Evolutionary conservation across 768 basidiomycete species (phyloP), one percentile per base, ranked within the genome.

Genomic region (Lactarius evosmus): DNA sequence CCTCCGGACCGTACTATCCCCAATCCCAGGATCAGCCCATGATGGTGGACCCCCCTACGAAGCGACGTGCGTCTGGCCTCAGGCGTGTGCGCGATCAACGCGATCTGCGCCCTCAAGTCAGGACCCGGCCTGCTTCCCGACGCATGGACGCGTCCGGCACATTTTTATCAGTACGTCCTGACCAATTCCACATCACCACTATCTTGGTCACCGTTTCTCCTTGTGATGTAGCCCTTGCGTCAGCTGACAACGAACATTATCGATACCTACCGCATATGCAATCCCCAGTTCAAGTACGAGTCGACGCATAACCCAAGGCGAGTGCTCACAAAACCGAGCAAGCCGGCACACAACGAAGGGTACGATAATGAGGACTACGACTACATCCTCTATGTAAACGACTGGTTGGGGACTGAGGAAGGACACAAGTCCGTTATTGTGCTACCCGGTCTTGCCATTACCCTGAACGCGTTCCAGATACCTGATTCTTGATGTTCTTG

Each of bases 341-440:
- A 97, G 74, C 92, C 95, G 0, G 82, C 85, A 0, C 91, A 96
- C 74, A 99, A 99, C 74, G 95, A 98, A 65, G 96, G 96, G 2
- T 97, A 88, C 69, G 97, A 99, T 76, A 99, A 99, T 70, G 96
- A 98, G 70, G 97, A 99, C 75, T 96, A 95, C 71, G 97, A 99
- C 74, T 99, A 99, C 72, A 98, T 99, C 71, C 84, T 99, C 63
- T 99, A 98, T 75, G 97, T 99, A 73, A 99, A 99, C 72, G 97
- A 99, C 72, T 95, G 93, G 81, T 78, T 99, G 62, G 97, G 97
- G 3, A 88, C 84, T 29, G 97, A 98, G 70, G 92, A 95, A 65
- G 91, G 93, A 53, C 89, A 97, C 82, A 94, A 97, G 93, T 95
- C 72, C 73, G 90, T 83, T 32, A 32, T 36, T 36, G 32, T 49